Conservation (phyloP, 1,284 basidiomycete genomes). For the Heterobasidion irregulare region DNA sequence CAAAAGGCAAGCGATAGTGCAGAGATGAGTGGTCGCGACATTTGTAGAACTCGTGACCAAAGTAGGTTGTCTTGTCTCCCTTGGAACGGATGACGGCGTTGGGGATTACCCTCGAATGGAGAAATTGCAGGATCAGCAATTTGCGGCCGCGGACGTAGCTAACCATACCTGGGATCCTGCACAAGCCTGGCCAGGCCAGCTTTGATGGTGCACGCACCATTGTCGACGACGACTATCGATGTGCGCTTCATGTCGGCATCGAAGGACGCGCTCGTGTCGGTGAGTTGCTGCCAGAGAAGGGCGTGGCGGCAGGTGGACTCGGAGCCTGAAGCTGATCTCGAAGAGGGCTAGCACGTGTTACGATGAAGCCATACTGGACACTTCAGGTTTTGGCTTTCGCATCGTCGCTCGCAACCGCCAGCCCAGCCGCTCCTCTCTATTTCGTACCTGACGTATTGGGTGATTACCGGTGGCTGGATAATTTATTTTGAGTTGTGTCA, state of each 20-base stretch:
- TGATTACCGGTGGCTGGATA: no score
- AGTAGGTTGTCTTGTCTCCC: constrained; percentile 69
- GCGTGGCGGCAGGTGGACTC: no score
- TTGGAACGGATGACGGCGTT: constrained; percentile 81
- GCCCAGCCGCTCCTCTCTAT: no score
- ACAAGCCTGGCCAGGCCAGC: constrained; percentile 40
- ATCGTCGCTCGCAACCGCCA: neutral
- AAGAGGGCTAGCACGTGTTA: neutral
- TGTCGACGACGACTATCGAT: constrained; percentile 69
- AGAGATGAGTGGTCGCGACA: constrained; percentile 76
- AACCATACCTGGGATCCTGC: constrained; percentile 19
- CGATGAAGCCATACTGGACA: neutral
- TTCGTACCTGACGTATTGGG: no score
- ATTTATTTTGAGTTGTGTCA: no score
- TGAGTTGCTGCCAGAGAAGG: no score
- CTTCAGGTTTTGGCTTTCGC: neutral
- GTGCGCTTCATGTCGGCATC: constrained; percentile 25
- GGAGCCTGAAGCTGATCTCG: no score
- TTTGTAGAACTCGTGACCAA: constrained; percentile 71
- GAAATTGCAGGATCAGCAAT: neutral
- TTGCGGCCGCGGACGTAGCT: constrained; percentile 2
- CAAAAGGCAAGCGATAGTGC: constrained; percentile 77
- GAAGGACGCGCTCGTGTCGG: no score
- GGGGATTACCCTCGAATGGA: constrained; percentile 46
- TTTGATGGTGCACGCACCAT: constrained; percentile 80